A percentile compares a stretch with the other conserved stretches of the same genome.
Evolutionary conservation across 805 yeast species (phyloP).

Genomic region (Myxozyma neotropica): DNA sequence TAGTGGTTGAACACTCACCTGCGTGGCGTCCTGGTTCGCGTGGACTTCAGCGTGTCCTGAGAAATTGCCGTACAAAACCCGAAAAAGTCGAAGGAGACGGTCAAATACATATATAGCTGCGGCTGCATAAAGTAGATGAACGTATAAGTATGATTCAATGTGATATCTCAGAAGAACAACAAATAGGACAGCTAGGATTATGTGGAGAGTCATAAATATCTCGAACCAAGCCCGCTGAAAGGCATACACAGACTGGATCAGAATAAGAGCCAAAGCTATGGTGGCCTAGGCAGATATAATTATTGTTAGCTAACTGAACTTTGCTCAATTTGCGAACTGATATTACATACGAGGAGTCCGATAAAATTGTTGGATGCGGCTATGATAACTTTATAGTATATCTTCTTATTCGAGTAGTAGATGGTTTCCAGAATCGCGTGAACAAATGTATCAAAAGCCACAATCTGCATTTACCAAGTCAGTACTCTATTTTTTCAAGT

Average conservation of each 20-base stretch:
- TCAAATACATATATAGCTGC: slow-evolving; percentile 73
- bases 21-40: slow-evolving; percentile 17
- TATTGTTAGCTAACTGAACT: not conserved
- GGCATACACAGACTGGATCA: slow-evolving; percentile 54
- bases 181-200: slow-evolving; percentile 56
- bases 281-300: slow-evolving; percentile 43
- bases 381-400: not conserved
- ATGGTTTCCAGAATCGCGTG: slow-evolving; percentile 62
- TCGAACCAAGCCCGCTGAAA: slow-evolving; percentile 62
- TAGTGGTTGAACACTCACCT: slow-evolving; percentile 12
- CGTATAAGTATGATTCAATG: slow-evolving; percentile 45
- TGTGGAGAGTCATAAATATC: slow-evolving; percentile 58
- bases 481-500: not conserved
- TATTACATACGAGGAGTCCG: slow-evolving; percentile 46
- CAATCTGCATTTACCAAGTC: not conserved
- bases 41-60: slow-evolving; percentile 37
- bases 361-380: not conserved
- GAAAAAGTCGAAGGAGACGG: slow-evolving; percentile 56
- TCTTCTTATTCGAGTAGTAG: slow-evolving; percentile 26
- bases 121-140: slow-evolving; percentile 34
- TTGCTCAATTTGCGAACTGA: too few relatives aligned
- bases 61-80: slow-evolving; percentile 62
- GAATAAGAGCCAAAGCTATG: slow-evolving; percentile 46
- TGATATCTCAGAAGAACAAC: slow-evolving; percentile 63
- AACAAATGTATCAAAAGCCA: slow-evolving; percentile 49